Evolutionary conservation across 2,329 filamentous ascomycete species (phyloP), one percentile per base, ranked within the genome.

Genomic region (Xylariales sp.): DNA sequence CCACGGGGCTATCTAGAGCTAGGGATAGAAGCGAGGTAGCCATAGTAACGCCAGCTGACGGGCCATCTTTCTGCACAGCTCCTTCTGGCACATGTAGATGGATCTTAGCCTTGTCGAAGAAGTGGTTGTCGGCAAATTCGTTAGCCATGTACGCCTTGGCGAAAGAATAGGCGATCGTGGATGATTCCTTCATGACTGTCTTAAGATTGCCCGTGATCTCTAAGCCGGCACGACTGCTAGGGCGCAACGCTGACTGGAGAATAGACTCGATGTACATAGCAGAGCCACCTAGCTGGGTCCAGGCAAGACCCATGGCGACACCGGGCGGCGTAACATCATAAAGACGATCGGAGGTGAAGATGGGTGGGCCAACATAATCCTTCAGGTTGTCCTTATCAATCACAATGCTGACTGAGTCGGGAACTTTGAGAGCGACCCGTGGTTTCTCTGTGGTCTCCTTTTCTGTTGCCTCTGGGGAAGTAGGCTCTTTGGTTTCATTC

Each of bases 181-280:
- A 96, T 1, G 94, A 97, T 82, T 99, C 96, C 82, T 97, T 98
- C 97, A 99, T 99, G 46, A 99, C 96, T 16, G 89, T 89, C 83
- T 97, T 96, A 56, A 99, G 86, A 78, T 98, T 98, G 67, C 96
- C 96, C 0, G 96, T 99, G 68, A 94, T 94, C 77, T 97, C 93
- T 50, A 99, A 85, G 18, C 91, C 89, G 6, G 95, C 91, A 18
- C 91, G 87, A 32, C 93, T 95, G 65, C 87, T 86, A 34, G 90
- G 86, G 10, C 89, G 89, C 55, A 98, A 86, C 0, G 92, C 89
- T 68, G 90, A 92, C 78, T 99, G 94, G 59, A 99, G 84, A 70
- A 99, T 98, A 1, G 94, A 97, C 81, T 99, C 96, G 65, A 99
- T 93, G 80, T 99, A 99, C 79, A 99, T 90, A 59, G 96, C 96